Conservation (phyloP, 495 filamentous ascomycete genomes). For the Choiromyces venosus region DNA sequence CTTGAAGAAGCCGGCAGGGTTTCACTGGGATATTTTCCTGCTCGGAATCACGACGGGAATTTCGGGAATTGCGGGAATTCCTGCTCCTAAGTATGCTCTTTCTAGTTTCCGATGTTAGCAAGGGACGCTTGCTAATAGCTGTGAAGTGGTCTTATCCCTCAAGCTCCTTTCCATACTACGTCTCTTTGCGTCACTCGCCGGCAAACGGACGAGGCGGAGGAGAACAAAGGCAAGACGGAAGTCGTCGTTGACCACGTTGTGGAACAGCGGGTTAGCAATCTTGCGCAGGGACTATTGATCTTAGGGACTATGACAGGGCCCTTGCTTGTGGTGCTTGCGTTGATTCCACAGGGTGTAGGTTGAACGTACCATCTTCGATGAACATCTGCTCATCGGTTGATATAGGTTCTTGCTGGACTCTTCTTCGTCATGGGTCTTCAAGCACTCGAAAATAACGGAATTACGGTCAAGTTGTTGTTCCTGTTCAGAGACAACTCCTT, state of each 20-base stretch:
- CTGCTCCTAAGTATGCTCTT: constrained; percentile 62
- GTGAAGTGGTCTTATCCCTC: constrained; percentile 67
- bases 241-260: constrained; percentile 68
- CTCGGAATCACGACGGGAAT: constrained; percentile 82
- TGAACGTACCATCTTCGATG: background rate
- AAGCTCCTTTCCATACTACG: constrained; percentile 89
- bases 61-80: constrained; percentile 77
- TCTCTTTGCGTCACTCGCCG: constrained; percentile 70
- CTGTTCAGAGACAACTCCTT: constrained; percentile 62
- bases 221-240: constrained; percentile 57
- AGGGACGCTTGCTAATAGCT: background rate
- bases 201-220: constrained; percentile 49
- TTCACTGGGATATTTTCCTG: constrained; percentile 94
- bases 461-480: constrained; percentile 75
- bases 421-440: constrained; percentile 94
- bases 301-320: constrained; percentile 86
- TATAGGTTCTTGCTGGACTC: constrained; percentile 68
- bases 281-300: constrained; percentile 74
- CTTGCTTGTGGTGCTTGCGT: constrained; percentile 70
- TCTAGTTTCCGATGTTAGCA: background rate
- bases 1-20: constrained; percentile 82
- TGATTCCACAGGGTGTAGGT: constrained; percentile 67
- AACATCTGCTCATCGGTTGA: background rate
- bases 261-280: constrained; percentile 84
- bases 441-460: constrained; percentile 71